Evolutionary conservation across 1,284 basidiomycete genomes (phyloP), one percentile per base, ranked within the genome.

Genomic region (Volvariella volvacea): DNA sequence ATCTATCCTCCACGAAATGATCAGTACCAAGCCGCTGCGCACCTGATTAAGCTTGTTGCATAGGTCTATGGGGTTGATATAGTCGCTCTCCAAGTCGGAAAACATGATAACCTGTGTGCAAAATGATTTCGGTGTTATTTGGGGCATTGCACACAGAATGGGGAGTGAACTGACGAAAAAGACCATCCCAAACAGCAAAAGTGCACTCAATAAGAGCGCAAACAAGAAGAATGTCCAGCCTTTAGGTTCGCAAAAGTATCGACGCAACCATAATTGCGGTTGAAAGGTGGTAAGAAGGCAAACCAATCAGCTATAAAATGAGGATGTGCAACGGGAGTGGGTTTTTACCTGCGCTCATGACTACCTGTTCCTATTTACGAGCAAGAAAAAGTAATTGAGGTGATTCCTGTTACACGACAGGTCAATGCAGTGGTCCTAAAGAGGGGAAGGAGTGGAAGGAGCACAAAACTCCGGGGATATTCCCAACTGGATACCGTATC

Each of bases 21-120:
- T 22, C 34, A 3, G 20, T 33, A 4, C 22, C 8, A 22, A 19
- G 34, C 38, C 25, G 31, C 17, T 36, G 59, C 60, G 44, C 50
- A 95, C 95, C 70, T 94, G 90, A 68, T 99, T 99, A 57, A 99
- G 85, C 73, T 98, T 98, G 75, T 97, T 98, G 73, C 96, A 99
- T 33, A 99, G 86, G 69, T 99, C 95, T 78, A 99, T 98, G 47
- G 95, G 95, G 71, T 99, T 99, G 74, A 99, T 95, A 72, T 98
- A 98, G 76, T 98, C 91, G 70, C 90, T 93, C 68, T 95, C 92
- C 60, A 96, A 74, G 72, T 96, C 93, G 32, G 91, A 94, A 76
- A 97, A 99, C 94, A 98, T 98, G 75, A 99, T 98, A 61, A 99
- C 93, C 95, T 98, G 60, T 33, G 3, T 39, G 38, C 28, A 16